Percentiles rank a stretch among this genome's conserved stretches.
Conservation (phyloP, 768 basidiomycete genomes). For the Boletus reticulatus region DNA sequence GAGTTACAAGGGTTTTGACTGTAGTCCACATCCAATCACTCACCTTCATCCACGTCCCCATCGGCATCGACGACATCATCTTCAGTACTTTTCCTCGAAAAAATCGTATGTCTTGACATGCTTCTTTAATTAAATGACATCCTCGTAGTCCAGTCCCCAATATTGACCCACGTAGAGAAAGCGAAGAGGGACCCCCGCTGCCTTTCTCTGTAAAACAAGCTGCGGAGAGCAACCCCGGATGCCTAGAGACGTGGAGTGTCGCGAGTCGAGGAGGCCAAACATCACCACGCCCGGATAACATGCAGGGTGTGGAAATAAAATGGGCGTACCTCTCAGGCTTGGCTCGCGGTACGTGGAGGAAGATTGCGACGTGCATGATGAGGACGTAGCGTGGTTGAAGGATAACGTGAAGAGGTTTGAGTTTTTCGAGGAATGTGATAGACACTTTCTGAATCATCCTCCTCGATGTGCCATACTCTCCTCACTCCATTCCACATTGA, state of each 20-base stretch:
- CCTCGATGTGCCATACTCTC: no score
- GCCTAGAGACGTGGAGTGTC: neutral
- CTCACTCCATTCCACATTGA: no score
- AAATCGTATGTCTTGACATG: neutral
- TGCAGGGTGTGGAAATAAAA: neutral
- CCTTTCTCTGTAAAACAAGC: neutral
- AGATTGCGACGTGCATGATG: neutral
- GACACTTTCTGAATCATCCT: no score
- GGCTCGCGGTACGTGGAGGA: neutral
- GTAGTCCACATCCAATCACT: no score
- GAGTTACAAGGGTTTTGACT: no score
- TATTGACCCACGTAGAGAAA: neutral
- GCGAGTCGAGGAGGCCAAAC: neutral
- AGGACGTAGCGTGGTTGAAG: neutral
- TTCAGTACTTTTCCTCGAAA: no score
- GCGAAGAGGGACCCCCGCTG: neutral
- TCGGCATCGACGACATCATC: no score
- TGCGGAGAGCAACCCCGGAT: neutral
- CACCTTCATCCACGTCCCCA: no score
- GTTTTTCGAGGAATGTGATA: neutral
- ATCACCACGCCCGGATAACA: neutral
- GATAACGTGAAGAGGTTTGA: neutral
- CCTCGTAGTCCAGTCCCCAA: neutral
- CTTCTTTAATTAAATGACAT: neutral
- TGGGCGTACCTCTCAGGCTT: neutral